Evolutionary conservation across 1,284 basidiomycete genomes (phyloP), one percentile per base, ranked within the genome.

Genomic region (Trichosporon coremiiforme): DNA sequence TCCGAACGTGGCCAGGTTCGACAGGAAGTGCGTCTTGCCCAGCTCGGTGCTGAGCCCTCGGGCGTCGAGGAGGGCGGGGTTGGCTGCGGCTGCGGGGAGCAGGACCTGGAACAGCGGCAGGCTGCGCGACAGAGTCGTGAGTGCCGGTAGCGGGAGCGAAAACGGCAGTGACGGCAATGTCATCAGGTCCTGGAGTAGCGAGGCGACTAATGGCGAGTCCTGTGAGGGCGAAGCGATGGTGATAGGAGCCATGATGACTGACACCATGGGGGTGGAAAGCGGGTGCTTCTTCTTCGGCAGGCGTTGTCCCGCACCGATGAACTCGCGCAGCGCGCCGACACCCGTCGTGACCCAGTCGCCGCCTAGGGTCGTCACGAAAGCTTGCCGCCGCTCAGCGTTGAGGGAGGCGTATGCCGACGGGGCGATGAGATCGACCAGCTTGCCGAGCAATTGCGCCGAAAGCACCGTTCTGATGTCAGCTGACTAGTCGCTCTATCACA

Each of bases 1-100:
- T 15, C 80, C 80, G 66, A 84, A 80, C 4, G 79, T 82, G 13
- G 76, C 77, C n/a, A 84, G 77, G 75, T 84, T 84, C 12, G 80
- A 82, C 4, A 84, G 73, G 33, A 84, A 77, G 65, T 78, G 75
- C 5, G 80, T 82, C 66, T 76, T 77, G n/a, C 79, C 82, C 3
- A 75, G 65, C 66, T 84, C 83, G 9, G 71, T 73, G 5, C 20
- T 41, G 9, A 83, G 69, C 8, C 73, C 64, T 10, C 77, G 79
- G 12, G 70, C 25, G 1, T 57, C 33, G 0, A 84, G 72, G 0
- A 82, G 47, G 1, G 68, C 36, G 0, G 77, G 75, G 6, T 75
- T 20, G 0, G 66, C 57, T 0, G 77, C 74, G 0, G 79, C 79
- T 9, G 70, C 73, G 1, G 82, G 82, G 3, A 84, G 68, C 7